These are phyloP conservation scores for Gossypium bickii DNA, from an alignment of 345 rosid genomes.

Conservation along the genomic window DNA sequence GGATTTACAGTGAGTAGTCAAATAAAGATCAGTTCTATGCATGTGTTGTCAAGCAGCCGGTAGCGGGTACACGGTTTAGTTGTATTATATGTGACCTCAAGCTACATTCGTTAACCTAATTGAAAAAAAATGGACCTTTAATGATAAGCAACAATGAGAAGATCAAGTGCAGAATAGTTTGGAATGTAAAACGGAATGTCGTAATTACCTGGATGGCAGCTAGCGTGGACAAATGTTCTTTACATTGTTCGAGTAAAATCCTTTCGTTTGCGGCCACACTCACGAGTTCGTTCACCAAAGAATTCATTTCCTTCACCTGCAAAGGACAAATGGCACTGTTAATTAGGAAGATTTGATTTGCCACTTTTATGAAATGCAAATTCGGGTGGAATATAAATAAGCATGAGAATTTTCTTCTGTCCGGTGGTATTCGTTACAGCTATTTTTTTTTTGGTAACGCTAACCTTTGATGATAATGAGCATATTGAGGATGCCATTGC, in stretches of 20 bases:
- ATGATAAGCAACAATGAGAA: neutral
- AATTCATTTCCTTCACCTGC: constrained; percentile 72
- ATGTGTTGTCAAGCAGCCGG: constrained; percentile 61
- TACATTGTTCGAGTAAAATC: constrained; percentile 61
- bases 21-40: constrained; percentile 59
- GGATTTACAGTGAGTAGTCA: constrained; percentile 58
- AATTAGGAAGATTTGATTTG: neutral
- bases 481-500: constrained; percentile 76
- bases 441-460: neutral
- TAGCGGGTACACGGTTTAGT: constrained; percentile 41
- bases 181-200: constrained; percentile 2
- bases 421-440: no score
- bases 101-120: constrained; percentile 79
- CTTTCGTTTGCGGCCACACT: constrained; percentile 62
- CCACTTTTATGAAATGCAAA: neutral
- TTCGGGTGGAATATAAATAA: neutral
- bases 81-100: constrained; percentile 82
- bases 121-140: neutral
- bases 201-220: constrained; percentile 69
- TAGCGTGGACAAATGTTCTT: constrained; percentile 55
- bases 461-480: constrained; percentile 60
- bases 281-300: constrained; percentile 56
- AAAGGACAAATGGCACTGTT: constrained; percentile 4
- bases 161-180: constrained; percentile 3
- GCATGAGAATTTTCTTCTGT: neutral